Conservation (phyloP, 805 yeast species). For the Sugiyamaella boreocaroliniensis region DNA sequence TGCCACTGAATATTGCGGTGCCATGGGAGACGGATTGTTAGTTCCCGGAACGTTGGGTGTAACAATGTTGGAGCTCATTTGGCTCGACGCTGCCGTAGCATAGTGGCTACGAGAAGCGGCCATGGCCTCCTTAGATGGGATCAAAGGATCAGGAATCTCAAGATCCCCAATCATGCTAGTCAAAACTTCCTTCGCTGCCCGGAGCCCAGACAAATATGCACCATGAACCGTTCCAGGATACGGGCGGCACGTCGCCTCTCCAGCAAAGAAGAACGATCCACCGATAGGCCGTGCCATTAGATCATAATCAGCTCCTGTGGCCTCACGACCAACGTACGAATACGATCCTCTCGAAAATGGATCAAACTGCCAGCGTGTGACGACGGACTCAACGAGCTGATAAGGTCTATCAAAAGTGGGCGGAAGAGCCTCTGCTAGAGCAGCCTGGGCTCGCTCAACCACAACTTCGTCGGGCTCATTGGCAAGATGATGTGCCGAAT, state of each 20-base stretch:
- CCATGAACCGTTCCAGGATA: slow-evolving; percentile 41
- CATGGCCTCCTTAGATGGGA: slow-evolving; percentile 18
- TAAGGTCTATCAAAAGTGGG: slow-evolving; percentile 9
- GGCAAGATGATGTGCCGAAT: slow-evolving; percentile 31
- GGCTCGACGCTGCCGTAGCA: slow-evolving; percentile 12
- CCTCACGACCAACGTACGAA: slow-evolving; percentile 38
- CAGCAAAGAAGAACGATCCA: slow-evolving; percentile 35
- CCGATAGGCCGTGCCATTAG: slow-evolving; percentile 34
- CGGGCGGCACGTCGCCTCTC: slow-evolving; percentile 38
- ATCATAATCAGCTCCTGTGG: slow-evolving; percentile 39
- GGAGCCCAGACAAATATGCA: slow-evolving; percentile 37
- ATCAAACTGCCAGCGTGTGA: slow-evolving; percentile 73
- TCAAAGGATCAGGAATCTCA: slow-evolving; percentile 33
- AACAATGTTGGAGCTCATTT: slow-evolving; percentile 8
- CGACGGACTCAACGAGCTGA: slow-evolving; percentile 35
- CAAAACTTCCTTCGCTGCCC: slow-evolving; percentile 37
- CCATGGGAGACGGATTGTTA: slow-evolving; percentile 7
- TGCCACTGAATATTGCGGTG: neutral
- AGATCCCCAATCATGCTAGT: slow-evolving; percentile 36
- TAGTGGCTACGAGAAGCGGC: slow-evolving; percentile 1
- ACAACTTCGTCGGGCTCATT: slow-evolving; percentile 30
- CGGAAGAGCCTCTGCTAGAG: slow-evolving; percentile 27
- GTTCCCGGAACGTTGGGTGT: slow-evolving; percentile 7
- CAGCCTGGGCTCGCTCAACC: slow-evolving; percentile 29
- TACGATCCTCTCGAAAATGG: slow-evolving; percentile 79